Base-by-base conservation (phyloP, 352 stramenopile genomes). In the Globisporangium parvum region DNA sequence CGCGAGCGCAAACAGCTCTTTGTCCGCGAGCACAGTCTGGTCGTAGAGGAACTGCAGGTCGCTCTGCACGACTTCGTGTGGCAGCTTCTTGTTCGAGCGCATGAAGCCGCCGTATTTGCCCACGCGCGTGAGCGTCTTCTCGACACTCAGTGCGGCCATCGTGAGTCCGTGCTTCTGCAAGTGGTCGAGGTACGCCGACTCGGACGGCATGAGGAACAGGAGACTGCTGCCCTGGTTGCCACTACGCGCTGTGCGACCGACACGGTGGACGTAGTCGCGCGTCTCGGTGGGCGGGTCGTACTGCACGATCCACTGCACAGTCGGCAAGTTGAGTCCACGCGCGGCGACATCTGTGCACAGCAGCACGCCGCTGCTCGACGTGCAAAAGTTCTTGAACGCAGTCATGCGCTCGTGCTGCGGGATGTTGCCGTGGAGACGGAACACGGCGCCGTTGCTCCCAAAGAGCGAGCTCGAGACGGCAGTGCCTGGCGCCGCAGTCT, bases 211-310 rank as follows among this genome's bases (percentile, higher is more conserved):
- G 49, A 99, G 67, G 67, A 99, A 99, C 17, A 99, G 66, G 23
- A 99, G 62, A 70, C 95, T 96, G 66, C 95, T 95, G 28, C 97
- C 97, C 44, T 92, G 62, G 62, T 99, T 99, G 40, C 97, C 97
- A 53, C 96, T 98, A 68, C 98, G 94, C 10, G 97, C 97, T 41
- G 98, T 99, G 67, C 97, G 95, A 40, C 98, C 98, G 63, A 99
- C 98, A 61, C 98, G 87, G 79, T 99, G 98, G 12, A 99, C 96
- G 72, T 99, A 99, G 71, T 98, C 93, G 51, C 98, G 96, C 40
- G 98, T 98, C 77, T 98, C 98, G 35, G 90, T 98, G 15, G 97
- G 96, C 37, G 98, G 88, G 70, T 99, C 97, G 74, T 98, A 99
- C 65, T 99, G 98, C 42, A 99, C 92, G 74, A 96, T 92, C 80